phyloP scores from a whole-genome alignment of 2,329 filamentous ascomycete genomes.

The Bipolaris victoriae region DNA sequence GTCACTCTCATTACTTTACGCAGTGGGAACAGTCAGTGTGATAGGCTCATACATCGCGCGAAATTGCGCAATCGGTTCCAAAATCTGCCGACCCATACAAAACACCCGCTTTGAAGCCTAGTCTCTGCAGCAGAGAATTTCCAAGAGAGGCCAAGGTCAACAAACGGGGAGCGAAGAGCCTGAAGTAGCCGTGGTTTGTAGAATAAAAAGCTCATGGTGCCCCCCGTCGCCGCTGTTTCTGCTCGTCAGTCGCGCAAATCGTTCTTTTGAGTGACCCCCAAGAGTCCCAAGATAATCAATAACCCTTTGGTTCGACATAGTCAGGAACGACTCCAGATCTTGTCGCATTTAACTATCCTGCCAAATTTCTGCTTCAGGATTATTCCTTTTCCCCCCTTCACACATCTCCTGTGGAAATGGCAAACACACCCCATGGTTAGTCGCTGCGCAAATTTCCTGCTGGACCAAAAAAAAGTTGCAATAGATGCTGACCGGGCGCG shows the following conservation, averaged over 20 bases:
- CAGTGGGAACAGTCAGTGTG: constrained; percentile 8
- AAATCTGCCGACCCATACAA: constrained; percentile 42
- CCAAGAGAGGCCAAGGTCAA: constrained; percentile 16
- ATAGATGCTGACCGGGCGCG: constrained; percentile 25
- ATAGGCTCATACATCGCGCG: constrained; percentile 37
- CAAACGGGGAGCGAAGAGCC: constrained; percentile 9
- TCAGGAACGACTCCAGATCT: constrained; percentile 5
- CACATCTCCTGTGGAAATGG: constrained; percentile 46
- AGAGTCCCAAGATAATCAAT: neutral
- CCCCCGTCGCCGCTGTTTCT: constrained; percentile 8
- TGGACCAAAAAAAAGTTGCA: neutral
- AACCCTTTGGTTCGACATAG: neutral
- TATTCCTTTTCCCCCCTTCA: neutral
- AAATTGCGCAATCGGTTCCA: constrained; percentile 49
- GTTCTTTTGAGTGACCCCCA: constrained; percentile 9
- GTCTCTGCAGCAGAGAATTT: constrained; percentile 23
- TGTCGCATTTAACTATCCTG: neutral
- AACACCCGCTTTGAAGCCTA: constrained; percentile 26
- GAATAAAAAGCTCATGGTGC: constrained; percentile 20
- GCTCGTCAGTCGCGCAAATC: constrained; percentile 10
- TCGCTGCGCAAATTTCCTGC: constrained; percentile 1
- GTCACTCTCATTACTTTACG: constrained; percentile 10
- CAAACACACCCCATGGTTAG: constrained; percentile 60
- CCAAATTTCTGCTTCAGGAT: neutral
- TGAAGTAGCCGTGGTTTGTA: neutral